Evolutionary conservation across 208 protist genomes (phyloP).

Genomic region (Crithidia expoeki): DNA sequence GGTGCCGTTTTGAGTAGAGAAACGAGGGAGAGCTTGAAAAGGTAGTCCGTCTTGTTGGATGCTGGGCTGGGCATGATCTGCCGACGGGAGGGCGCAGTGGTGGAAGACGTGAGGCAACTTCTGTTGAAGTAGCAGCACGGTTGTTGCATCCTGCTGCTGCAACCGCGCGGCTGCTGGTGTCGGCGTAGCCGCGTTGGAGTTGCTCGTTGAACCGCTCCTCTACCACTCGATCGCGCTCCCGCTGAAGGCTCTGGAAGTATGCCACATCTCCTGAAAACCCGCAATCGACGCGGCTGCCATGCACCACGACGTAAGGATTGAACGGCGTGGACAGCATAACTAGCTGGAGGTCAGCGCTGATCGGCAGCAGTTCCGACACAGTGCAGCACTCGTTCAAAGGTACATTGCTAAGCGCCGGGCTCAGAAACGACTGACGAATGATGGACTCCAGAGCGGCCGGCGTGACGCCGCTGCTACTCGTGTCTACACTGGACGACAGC

Average conservation of each 20-base stretch:
- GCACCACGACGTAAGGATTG: slow-evolving; percentile 77
- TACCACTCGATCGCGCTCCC: slow-evolving; percentile 40
- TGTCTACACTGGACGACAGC: neutral
- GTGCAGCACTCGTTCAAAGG: slow-evolving; percentile 10
- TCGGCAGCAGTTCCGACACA: neutral
- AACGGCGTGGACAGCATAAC: slow-evolving; percentile 22
- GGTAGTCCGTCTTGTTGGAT: slow-evolving; percentile 18
- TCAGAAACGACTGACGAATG: slow-evolving; percentile 34
- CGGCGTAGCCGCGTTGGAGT: slow-evolving; percentile 18
- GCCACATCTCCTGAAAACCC: slow-evolving; percentile 50
- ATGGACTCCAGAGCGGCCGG: slow-evolving; percentile 10
- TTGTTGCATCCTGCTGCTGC: neutral
- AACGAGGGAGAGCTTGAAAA: slow-evolving; percentile 52
- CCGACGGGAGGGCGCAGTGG: slow-evolving; percentile 31
- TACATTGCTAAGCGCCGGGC: slow-evolving; percentile 19
- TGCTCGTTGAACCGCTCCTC: slow-evolving; percentile 32
- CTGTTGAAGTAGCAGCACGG: neutral
- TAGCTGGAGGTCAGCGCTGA: slow-evolving; percentile 11
- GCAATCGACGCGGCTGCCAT: slow-evolving; percentile 64
- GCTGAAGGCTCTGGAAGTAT: slow-evolving; percentile 43
- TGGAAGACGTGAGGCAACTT: neutral
- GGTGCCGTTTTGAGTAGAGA: slow-evolving; percentile 41
- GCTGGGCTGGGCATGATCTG: slow-evolving; percentile 6
- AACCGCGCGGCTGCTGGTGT: neutral
- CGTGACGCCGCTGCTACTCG: neutral